phyloP scores from a whole-genome alignment of 768 basidiomycete species.

The Mycena kentingensis region DNA sequence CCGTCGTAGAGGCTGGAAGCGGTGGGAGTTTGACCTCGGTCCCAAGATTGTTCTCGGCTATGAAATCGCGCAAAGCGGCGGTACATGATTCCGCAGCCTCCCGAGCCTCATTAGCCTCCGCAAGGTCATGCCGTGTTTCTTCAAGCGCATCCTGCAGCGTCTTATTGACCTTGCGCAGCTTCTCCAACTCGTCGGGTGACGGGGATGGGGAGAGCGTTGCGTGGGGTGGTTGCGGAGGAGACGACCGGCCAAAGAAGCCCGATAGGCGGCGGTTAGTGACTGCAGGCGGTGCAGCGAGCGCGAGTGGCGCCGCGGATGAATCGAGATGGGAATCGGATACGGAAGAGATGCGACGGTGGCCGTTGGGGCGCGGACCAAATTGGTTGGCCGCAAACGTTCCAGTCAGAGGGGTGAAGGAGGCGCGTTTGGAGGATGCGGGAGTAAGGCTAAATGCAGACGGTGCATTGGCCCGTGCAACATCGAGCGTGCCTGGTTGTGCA shows the following conservation, averaged over 20 bases:
- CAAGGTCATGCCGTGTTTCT: constrained; percentile 64
- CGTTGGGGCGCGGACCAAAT: constrained; percentile 42
- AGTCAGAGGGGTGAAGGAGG: constrained; percentile 74
- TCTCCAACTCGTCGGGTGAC: constrained; percentile 50
- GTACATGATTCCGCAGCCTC: constrained; percentile 88
- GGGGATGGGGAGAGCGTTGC: constrained; percentile 30
- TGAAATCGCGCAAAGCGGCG: constrained; percentile 80
- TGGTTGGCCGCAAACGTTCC: constrained; percentile 43
- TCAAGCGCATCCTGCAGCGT: constrained; percentile 61
- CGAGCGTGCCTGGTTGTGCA: constrained; percentile 48
- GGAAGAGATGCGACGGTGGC: constrained; percentile 74
- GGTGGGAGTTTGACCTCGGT: constrained; percentile 42
- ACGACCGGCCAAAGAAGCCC: constrained; percentile 53
- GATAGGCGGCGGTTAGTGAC: constrained; percentile 46
- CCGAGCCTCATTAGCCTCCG: constrained; percentile 78
- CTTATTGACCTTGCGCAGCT: constrained; percentile 60
- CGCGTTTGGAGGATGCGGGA: constrained; percentile 64
- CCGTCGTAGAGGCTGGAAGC: constrained; percentile 42
- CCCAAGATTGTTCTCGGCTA: constrained; percentile 72
- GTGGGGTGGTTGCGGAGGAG: constrained; percentile 44
- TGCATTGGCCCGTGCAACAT: constrained; percentile 53
- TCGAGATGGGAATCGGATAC: constrained; percentile 61
- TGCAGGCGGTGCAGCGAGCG: constrained; percentile 5
- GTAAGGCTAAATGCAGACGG: constrained; percentile 36
- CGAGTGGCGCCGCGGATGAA: neutral